Percentiles rank a stretch among this genome's conserved stretches.
phyloP scores from a whole-genome alignment of 495 filamentous ascomycete species.

The Astrothelium macrocarpum region DNA sequence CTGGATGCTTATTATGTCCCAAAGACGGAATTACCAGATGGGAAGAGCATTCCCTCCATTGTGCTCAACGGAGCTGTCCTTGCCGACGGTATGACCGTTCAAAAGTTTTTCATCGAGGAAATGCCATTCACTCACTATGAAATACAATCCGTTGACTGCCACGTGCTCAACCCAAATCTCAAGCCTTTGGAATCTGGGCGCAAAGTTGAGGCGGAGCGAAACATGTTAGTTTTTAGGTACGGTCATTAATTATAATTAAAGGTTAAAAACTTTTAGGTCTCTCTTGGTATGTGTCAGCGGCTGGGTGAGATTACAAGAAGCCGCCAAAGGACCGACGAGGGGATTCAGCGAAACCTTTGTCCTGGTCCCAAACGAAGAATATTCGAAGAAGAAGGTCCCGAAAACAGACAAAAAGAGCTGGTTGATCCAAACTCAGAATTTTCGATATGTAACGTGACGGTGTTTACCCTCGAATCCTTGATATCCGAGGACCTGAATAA shows the following conservation, averaged over 20 bases:
- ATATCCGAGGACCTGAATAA: no score
- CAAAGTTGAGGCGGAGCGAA: slow-evolving; percentile 36
- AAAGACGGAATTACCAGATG: slow-evolving; percentile 32
- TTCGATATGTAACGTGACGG: slow-evolving; percentile 28
- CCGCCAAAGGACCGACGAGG: slow-evolving; percentile 44
- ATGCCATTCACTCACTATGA: slow-evolving; percentile 55
- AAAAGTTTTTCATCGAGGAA: slow-evolving; percentile 49
- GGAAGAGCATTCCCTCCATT: slow-evolving; percentile 41
- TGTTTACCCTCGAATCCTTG: background rate
- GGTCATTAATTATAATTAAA: no score
- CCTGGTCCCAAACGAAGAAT: slow-evolving; percentile 63
- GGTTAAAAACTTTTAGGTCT: no score
- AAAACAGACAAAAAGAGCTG: slow-evolving; percentile 38
- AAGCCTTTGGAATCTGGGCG: slow-evolving; percentile 25
- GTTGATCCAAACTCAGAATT: slow-evolving; percentile 67
- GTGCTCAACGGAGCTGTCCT: slow-evolving; percentile 58
- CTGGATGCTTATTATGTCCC: slow-evolving; percentile 51
- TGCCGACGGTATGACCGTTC: slow-evolving; percentile 45
- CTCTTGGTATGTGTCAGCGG: slow-evolving; percentile 60
- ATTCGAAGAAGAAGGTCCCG: slow-evolving; percentile 37
- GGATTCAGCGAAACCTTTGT: slow-evolving; percentile 69
- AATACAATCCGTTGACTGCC: slow-evolving; percentile 58
- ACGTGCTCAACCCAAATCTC: slow-evolving; percentile 59
- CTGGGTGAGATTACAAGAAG: slow-evolving; percentile 51
- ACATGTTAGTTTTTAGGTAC: no score